Evolutionary conservation across 2,329 filamentous ascomycete genomes (phyloP), one percentile per base, ranked within the genome.

Genomic region (Penicillium sp.): DNA sequence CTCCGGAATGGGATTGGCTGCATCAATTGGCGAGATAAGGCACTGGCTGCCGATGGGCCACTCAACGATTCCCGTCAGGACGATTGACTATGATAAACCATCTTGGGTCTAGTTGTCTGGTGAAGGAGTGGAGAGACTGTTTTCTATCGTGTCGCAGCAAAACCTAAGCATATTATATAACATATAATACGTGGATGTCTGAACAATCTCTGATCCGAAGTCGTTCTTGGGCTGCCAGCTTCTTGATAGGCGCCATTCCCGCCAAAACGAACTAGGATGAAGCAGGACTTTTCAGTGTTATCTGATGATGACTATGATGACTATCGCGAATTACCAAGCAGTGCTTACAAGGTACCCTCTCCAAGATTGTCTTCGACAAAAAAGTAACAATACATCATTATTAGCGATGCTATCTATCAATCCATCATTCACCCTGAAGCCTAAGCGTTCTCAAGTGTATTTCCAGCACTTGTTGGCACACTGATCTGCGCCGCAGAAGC

Each of bases 111-210:
- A 49, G 46, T 19, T 35, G n/a, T 1, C 0, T 25, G 19, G 8
- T 43, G 26, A 28, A 3, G 6, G 13, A 37, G 22, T 22, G 38
- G 38, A 22, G 46, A 33, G n/a, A 2, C 16, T n/a, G 14, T 51
- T 51, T 35, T 51, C 46, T 51, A 51, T 51, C 46, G 7, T 30
- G 45, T 49, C 46, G 14, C 16, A 22, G 8, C n/a, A 6, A 49
- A 35, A 51, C 46, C 28, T 51, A 51, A 51, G 30, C 28, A 14
- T 33, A 51, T 51, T 22, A 51, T 51, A 51, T 51, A 35, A 51
- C 46, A 22, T 49, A 35, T 51, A 35, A 35, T n/a, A 33, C 19
- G 16, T 49, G 46, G 16, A 33, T 33, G 46, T 49, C 26, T 49
- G n/a, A 8, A 49, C 11, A 28, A 11, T 33, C 19, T 19, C 46